Percentiles rank a stretch among this genome's conserved stretches.
Evolutionary conservation across 495 filamentous ascomycete genomes (phyloP).

Genomic region (Annulohypoxylon maeteangense): DNA sequence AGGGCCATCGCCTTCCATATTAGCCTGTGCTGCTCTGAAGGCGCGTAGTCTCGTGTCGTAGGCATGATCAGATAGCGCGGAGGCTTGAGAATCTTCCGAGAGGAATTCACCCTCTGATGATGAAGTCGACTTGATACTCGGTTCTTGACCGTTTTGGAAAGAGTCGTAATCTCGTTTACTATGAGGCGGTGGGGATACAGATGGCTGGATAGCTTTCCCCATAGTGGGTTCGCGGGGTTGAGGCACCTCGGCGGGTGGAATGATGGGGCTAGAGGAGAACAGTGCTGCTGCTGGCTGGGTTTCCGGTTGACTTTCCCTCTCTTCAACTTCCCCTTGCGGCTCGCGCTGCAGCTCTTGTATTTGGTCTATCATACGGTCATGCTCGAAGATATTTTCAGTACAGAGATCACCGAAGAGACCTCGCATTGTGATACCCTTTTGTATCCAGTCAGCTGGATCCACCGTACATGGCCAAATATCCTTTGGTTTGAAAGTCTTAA

Average conservation of each 20-base stretch:
- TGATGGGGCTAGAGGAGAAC: neutral
- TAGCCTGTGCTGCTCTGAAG: conserved; percentile 42
- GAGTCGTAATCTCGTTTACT: conserved; percentile 12
- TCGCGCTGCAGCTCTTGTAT: neutral
- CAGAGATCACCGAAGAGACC: conserved; percentile 79
- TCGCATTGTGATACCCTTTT: conserved; percentile 68
- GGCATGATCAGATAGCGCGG: conserved; percentile 43
- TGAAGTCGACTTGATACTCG: neutral
- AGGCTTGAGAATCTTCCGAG: conserved; percentile 45
- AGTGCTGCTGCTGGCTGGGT: neutral
- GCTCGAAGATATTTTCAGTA: conserved; percentile 65
- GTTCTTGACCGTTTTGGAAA: neutral
- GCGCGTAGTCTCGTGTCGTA: conserved; percentile 48
- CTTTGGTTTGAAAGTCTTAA: conserved; percentile 73
- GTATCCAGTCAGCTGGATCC: conserved; percentile 68
- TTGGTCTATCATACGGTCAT: conserved; percentile 72
- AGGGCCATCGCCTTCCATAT: conserved; percentile 36
- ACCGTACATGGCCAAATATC: conserved; percentile 90
- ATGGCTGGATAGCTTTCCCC: neutral
- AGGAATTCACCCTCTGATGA: conserved; percentile 13
- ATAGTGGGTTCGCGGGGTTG: neutral
- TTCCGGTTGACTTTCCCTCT: neutral
- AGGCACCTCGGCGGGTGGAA: neutral
- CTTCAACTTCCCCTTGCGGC: neutral
- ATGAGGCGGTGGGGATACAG: neutral